phyloP scores from a whole-genome alignment of 345 rosid genomes.

The Erysimum cheiranthoides region DNA sequence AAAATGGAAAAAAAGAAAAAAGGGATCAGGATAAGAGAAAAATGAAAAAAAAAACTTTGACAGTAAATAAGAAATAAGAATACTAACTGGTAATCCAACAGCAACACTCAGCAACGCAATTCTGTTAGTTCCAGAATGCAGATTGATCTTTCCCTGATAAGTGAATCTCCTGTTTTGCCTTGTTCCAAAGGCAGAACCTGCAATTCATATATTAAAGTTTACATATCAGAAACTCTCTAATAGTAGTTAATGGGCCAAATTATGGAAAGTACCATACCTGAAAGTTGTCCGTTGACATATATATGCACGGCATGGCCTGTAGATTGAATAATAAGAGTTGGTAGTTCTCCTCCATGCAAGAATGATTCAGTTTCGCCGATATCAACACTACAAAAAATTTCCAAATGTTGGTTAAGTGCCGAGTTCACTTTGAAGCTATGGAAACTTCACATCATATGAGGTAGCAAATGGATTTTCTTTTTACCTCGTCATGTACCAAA shows the following conservation, averaged over 20 bases:
- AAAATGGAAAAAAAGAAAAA: neutral
- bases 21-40: neutral
- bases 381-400: conserved; percentile 64
- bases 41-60: conserved; percentile 14
- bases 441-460: conserved; percentile 9
- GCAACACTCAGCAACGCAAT: conserved; percentile 96
- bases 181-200: conserved; percentile 92
- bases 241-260: neutral
- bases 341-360: conserved; percentile 89
- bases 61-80: conserved; percentile 17
- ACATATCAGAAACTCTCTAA: conserved; percentile 19
- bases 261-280: conserved; percentile 58
- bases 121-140: conserved; percentile 79
- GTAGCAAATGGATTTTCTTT: neutral
- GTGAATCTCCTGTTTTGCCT: conserved; percentile 78
- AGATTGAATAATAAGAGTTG: conserved; percentile 86
- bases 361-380: conserved; percentile 80
- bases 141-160: conserved; percentile 77
- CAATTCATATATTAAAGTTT: conserved; percentile 11
- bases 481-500: conserved; percentile 96
- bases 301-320: conserved; percentile 94
- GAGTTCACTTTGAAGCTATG: neutral
- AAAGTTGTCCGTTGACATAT: conserved; percentile 85
- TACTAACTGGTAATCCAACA: conserved; percentile 90
- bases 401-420: neutral